Conservation (phyloP, 2,329 filamentous ascomycete species). For the Aspergillus pseudoglaucus region DNA sequence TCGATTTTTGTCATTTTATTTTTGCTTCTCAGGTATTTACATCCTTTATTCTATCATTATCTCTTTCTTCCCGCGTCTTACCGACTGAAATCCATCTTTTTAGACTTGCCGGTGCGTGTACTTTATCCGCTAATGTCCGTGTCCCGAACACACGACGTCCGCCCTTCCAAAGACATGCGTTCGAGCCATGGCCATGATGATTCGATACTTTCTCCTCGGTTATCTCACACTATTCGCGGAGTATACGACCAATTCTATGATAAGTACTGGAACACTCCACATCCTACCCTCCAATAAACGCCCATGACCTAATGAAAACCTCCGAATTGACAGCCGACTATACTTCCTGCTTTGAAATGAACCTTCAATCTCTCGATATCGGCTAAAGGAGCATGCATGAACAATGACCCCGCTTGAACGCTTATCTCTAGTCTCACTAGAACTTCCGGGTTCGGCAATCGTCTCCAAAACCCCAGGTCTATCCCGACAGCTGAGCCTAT, state of each 20-base stretch:
- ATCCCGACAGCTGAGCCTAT: conserved; percentile 2
- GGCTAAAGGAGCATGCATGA: neutral
- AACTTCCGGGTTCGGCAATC: conserved; percentile 2
- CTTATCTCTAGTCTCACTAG: conserved; percentile 8
- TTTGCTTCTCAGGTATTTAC: conserved; percentile 8
- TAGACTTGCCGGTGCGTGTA: conserved; percentile 5
- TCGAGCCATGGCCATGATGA: no score
- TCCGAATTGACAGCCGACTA: neutral
- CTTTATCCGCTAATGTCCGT: neutral
- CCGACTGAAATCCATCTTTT: neutral
- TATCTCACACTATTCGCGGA: no score
- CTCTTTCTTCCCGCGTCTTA: neutral
- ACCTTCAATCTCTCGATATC: neutral
- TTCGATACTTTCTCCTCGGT: no score
- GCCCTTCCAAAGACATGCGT: neutral
- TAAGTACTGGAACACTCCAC: no score
- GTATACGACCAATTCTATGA: neutral
- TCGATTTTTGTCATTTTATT: conserved; percentile 34
- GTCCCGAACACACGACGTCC: neutral
- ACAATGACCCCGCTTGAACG: conserved; percentile 3
- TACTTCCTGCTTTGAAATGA: neutral
- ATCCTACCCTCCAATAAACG: neutral
- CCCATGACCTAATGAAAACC: neutral
- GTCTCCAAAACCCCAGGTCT: neutral
- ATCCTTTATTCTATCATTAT: neutral